These are phyloP conservation scores for Pholiota adiposa DNA, from an alignment of 1,284 basidiomycete species.

Conservation along the genomic window DNA sequence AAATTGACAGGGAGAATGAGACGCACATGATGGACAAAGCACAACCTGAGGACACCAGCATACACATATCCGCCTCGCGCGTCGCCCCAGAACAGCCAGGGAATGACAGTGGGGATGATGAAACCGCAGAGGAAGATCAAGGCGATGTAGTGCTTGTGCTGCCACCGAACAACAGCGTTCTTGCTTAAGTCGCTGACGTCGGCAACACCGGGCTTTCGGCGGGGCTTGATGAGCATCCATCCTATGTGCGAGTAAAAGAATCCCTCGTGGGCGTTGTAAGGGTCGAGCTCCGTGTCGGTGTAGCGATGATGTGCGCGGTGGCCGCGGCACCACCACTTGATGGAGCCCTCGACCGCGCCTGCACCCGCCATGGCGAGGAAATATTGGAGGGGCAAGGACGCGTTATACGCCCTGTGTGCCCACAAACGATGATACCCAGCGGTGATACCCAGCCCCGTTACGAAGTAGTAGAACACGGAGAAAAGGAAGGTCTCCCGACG, in stretches of 20 bases:
- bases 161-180: constrained; percentile 83
- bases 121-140: constrained; percentile 81
- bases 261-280: constrained; percentile 91
- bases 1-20: not conserved
- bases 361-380: constrained; percentile 79
- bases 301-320: constrained; percentile 95
- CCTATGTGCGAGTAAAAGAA: constrained; percentile 83
- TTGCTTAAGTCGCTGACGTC: constrained; percentile 86
- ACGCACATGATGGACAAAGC: constrained; percentile 89
- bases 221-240: constrained; percentile 93
- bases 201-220: constrained; percentile 85
- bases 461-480: constrained; percentile 81
- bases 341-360: constrained; percentile 89
- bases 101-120: constrained; percentile 75
- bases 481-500: constrained; percentile 73
- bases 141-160: constrained; percentile 80
- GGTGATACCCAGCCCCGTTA: constrained; percentile 83
- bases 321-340: constrained; percentile 95
- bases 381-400: constrained; percentile 81
- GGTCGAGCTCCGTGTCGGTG: constrained; percentile 95
- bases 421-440: constrained; percentile 94
- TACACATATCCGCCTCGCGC: constrained; percentile 85
- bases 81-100: constrained; percentile 86
- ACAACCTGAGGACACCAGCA: constrained; percentile 81
- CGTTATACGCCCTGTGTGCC: constrained; percentile 93